Percentiles rank a stretch among this genome's conserved stretches.
phyloP scores from a whole-genome alignment of 2,329 filamentous ascomycete genomes.

The Penicillium frequentans region DNA sequence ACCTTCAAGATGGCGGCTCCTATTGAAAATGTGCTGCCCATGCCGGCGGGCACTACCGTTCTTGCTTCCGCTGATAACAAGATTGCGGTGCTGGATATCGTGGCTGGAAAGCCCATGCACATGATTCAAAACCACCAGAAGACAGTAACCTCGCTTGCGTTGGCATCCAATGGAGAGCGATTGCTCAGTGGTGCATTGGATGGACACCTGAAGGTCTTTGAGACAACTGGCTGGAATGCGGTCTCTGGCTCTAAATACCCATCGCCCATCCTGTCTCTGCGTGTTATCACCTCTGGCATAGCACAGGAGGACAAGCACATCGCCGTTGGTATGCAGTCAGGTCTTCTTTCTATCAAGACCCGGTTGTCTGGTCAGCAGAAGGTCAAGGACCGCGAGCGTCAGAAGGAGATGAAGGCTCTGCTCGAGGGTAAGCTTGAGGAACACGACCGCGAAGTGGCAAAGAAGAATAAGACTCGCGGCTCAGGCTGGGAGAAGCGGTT shows the following conservation, averaged over 20 bases:
- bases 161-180: conserved; percentile 77
- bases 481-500: conserved; percentile 62
- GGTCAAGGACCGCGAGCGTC: conserved; percentile 69
- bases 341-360: conserved; percentile 86
- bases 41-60: conserved; percentile 82
- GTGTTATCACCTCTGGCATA: conserved; percentile 68
- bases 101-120: conserved; percentile 83
- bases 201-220: conserved; percentile 95
- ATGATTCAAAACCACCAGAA: conserved; percentile 95
- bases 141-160: conserved; percentile 83
- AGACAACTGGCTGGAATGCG: conserved; percentile 92
- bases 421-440: conserved; percentile 75
- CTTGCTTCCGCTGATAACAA: conserved; percentile 81
- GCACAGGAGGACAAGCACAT: conserved; percentile 84
- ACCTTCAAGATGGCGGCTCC: conserved; percentile 92
- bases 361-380: conserved; percentile 83
- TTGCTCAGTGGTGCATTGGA: conserved; percentile 87
- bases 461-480: conserved; percentile 63
- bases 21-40: conserved; percentile 82
- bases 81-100: conserved; percentile 87
- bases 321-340: conserved; percentile 91
- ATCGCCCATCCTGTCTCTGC: conserved; percentile 81
- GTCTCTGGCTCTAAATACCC: conserved; percentile 94
- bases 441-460: conserved; percentile 70
- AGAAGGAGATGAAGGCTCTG: conserved; percentile 81